phyloP scores from a whole-genome alignment of 106 monocot genomes.

The Vanilla planifolia region DNA sequence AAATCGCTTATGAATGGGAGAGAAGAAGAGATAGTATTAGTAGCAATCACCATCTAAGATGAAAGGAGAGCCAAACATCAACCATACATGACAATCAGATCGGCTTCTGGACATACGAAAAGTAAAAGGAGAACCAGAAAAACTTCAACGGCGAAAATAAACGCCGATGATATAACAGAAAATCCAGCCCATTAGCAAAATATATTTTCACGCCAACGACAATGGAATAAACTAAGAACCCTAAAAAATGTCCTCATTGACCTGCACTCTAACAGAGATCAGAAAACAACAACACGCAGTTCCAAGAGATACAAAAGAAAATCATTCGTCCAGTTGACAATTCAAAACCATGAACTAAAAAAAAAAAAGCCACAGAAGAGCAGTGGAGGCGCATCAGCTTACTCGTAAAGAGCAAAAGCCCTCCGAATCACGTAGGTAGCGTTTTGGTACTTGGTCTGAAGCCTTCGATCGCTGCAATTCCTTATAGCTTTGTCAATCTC shows the following conservation, averaged over 20 bases:
- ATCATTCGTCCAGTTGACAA: neutral
- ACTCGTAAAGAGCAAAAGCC: conserved; percentile 92
- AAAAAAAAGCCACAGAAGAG: neutral
- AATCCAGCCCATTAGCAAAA: too few relatives aligned
- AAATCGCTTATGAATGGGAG: too few relatives aligned
- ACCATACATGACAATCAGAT: too few relatives aligned
- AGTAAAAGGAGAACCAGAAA: too few relatives aligned
- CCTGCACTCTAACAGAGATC: neutral
- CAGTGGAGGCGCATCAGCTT: conserved; percentile 5
- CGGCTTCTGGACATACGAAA: too few relatives aligned
- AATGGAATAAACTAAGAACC: neutral
- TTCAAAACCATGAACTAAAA: too few relatives aligned
- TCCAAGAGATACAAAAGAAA: neutral
- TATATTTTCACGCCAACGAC: neutral
- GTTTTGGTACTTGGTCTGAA: conserved; percentile 87
- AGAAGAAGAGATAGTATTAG: too few relatives aligned
- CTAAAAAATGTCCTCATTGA: neutral
- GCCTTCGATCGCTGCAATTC: conserved; percentile 69
- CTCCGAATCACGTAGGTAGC: conserved; percentile 86
- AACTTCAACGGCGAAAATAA: too few relatives aligned
- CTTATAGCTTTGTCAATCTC: conserved; percentile 83
- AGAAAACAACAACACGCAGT: neutral
- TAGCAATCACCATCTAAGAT: too few relatives aligned
- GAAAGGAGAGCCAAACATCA: too few relatives aligned
- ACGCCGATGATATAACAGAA: too few relatives aligned